phyloP scores from a whole-genome alignment of 371 early-diverging fungal genomes.

The Choanephora cucurbitarum region DNA sequence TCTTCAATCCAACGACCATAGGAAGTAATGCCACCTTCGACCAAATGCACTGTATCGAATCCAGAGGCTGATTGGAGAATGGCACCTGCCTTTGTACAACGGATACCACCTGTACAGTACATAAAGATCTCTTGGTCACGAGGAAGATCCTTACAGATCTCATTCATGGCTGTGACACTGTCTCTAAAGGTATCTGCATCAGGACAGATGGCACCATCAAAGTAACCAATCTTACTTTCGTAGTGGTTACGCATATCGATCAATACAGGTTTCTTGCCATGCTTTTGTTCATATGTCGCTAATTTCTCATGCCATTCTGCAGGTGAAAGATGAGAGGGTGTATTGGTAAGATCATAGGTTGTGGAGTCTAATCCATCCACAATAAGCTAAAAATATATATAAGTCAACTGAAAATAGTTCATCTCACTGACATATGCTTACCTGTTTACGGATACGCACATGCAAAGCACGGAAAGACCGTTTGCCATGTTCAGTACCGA shows the following conservation, averaged over 20 bases:
- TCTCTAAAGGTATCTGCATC: constrained; percentile 80
- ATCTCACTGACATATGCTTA: constrained; percentile 16
- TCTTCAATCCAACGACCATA: constrained; percentile 71
- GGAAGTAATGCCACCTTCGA: constrained; percentile 77
- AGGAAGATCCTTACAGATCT: constrained; percentile 50
- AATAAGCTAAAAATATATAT: constrained; percentile 49
- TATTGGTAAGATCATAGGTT: constrained; percentile 59
- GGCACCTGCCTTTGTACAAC: constrained; percentile 56
- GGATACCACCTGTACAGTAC: constrained; percentile 71
- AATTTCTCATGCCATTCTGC: constrained; percentile 66
- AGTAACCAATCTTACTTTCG: constrained; percentile 76
- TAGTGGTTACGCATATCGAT: constrained; percentile 87
- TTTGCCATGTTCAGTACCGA: constrained; percentile 67
- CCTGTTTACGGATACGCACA: constrained; percentile 71
- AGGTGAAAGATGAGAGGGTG: constrained; percentile 71
- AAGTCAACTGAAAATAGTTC: too few relatives aligned
- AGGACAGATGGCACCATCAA: constrained; percentile 72
- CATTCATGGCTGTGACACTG: constrained; percentile 51
- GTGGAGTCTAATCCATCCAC: constrained; percentile 59
- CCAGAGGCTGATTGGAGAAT: constrained; percentile 70
- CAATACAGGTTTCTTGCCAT: constrained; percentile 54
- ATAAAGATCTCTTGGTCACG: constrained; percentile 72
- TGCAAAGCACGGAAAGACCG: constrained; percentile 71
- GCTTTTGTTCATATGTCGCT: constrained; percentile 32
- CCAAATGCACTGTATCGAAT: constrained; percentile 68